Base-by-base conservation (phyloP, 257 asterid genomes). In the Cordia subcordata region DNA sequence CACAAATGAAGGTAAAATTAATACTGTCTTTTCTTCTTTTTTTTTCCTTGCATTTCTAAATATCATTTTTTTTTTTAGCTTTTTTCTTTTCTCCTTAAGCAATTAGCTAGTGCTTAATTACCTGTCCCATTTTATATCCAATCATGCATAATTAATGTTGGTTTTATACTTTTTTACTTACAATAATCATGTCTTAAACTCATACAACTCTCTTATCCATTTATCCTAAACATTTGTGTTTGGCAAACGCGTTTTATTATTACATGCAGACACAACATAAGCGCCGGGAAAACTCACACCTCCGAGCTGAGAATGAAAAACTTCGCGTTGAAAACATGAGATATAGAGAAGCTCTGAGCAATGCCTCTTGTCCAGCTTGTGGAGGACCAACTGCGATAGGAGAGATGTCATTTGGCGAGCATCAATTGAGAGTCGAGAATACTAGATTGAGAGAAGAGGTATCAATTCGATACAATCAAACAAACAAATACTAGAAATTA, bases 1-100 rank as follows among this genome's bases (percentile, higher is more conserved):
- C 77, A 15, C 81, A 70, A 42, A 19, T 67, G 22, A 75, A 70
- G 76, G 80, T 75, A 27, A 27, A 27, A 27, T n/a, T n/a, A n/a
- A n/a, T n/a, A n/a, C n/a, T n/a, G n/a, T n/a, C n/a, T n/a, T n/a
- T n/a, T n/a, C n/a, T n/a, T n/a, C n/a, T n/a, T n/a, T n/a, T n/a
- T n/a, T n/a, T n/a, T n/a, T n/a, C n/a, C n/a, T n/a, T n/a, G n/a
- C n/a, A n/a, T n/a, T n/a, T n/a, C n/a, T n/a, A n/a, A n/a, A n/a
- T n/a, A n/a, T n/a, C n/a, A n/a, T n/a, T n/a, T n/a, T n/a, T 27
- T 27, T 27, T 27, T 27, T 6, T 27, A 6, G 3, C 35, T 27
- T 27, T 27, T 27, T 27, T 27, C n/a, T n/a, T n/a, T n/a, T n/a
- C n/a, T n/a, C n/a, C n/a, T n/a, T n/a, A n/a, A n/a, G n/a, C 6